phyloP scores from a whole-genome alignment of 805 yeast species.

The Pichia nakasei region DNA sequence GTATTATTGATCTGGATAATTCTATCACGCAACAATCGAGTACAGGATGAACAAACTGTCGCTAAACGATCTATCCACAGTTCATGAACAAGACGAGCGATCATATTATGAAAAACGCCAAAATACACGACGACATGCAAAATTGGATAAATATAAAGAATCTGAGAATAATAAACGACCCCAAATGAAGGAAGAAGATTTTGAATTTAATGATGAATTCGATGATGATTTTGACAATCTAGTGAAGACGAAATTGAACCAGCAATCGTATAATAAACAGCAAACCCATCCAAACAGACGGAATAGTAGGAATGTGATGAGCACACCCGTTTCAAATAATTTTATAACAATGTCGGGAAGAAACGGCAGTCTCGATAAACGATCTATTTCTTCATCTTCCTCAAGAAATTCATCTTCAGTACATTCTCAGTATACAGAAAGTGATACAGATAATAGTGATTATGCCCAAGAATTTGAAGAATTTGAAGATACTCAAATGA shows the following conservation, averaged over 20 bases:
- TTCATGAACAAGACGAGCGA: constrained; percentile 16
- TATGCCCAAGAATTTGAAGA: constrained; percentile 23
- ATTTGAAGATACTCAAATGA: constrained; percentile 7
- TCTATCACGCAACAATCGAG: not conserved
- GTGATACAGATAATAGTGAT: constrained; percentile 27
- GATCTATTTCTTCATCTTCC: constrained; percentile 21
- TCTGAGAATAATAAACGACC: too few relatives aligned
- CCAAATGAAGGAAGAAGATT: not conserved
- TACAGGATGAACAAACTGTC: not conserved
- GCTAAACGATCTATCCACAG: constrained; percentile 16
- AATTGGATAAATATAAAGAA: not conserved
- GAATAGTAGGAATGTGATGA: not conserved
- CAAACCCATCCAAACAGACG: not conserved
- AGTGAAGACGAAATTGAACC: not conserved
- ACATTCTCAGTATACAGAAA: constrained; percentile 18
- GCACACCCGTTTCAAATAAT: not conserved
- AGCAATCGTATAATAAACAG: not conserved
- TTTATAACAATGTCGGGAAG: not conserved
- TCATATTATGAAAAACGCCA: constrained; percentile 8
- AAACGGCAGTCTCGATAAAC: constrained; percentile 10
- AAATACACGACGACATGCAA: constrained; percentile 19
- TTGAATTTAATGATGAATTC: not conserved
- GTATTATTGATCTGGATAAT: too few relatives aligned
- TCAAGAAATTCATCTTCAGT: constrained; percentile 12
- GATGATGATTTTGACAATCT: constrained; percentile 3